Evolutionary conservation across 176 grass and related monocot genomes (phyloP).

Genomic region (Carex parvula): DNA sequence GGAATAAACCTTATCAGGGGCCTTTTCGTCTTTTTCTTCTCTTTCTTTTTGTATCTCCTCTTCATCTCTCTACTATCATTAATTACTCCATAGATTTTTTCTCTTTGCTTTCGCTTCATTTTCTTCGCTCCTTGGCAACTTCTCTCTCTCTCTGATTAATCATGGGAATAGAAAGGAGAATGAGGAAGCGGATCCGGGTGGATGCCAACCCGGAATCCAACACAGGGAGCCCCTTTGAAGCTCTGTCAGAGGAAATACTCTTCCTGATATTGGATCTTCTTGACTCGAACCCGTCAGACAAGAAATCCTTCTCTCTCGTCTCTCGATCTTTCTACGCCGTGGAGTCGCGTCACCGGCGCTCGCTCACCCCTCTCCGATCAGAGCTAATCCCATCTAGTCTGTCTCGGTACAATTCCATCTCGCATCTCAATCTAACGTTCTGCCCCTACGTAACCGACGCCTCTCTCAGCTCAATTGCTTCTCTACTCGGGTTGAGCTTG

Average conservation of each 20-base stretch:
- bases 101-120: background rate
- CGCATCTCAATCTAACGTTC: constrained; percentile 59
- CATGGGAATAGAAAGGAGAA: constrained; percentile 4
- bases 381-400: constrained; percentile 47
- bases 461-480: constrained; percentile 18
- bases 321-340: constrained; percentile 62
- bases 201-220: constrained; percentile 15
- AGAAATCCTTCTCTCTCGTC: constrained; percentile 70
- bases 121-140: background rate
- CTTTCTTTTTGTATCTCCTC: background rate
- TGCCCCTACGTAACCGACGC: constrained; percentile 54
- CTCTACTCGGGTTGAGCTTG: background rate
- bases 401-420: constrained; percentile 36
- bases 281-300: constrained; percentile 37
- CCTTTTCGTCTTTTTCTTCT: background rate
- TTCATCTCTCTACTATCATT: background rate
- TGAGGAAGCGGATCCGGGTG: background rate
- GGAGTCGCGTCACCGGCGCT: constrained; percentile 63
- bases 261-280: constrained; percentile 65
- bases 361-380: constrained; percentile 57
- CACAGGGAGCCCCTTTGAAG: constrained; percentile 8
- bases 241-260: constrained; percentile 66
- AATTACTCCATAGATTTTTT: background rate
- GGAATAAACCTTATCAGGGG: background rate
- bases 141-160: background rate